Evolutionary conservation across 2,329 filamentous ascomycete genomes (phyloP).

Genomic region (Pleurostoma richardsiae): DNA sequence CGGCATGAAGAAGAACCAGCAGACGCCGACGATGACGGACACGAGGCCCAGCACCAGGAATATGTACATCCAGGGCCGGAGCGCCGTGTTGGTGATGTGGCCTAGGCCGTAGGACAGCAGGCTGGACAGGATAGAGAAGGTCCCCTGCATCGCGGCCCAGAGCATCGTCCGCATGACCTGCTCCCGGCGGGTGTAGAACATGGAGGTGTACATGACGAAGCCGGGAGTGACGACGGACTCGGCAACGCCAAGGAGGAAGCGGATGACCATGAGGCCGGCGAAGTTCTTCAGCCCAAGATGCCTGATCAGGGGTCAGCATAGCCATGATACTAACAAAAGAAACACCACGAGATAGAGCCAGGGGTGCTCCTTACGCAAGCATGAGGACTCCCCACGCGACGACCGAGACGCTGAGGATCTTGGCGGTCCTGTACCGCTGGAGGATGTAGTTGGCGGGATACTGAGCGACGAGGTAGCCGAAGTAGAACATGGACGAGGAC

Average conservation of each 20-base stretch:
- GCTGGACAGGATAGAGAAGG: slow-evolving; percentile 13
- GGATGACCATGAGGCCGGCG: slow-evolving; percentile 9
- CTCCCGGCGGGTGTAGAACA: slow-evolving; percentile 11
- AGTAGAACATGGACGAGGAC: slow-evolving; percentile 4
- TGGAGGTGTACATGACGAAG: slow-evolving; percentile 13
- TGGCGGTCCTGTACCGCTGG: slow-evolving; percentile 12
- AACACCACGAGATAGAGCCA: not conserved
- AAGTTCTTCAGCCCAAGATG: slow-evolving; percentile 21
- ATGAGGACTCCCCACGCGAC: slow-evolving; percentile 12
- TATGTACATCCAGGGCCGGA: slow-evolving; percentile 14
- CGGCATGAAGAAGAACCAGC: slow-evolving; percentile 12
- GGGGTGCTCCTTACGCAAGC: slow-evolving; percentile 10
- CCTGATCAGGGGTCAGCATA: slow-evolving; percentile 1
- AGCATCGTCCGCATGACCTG: slow-evolving; percentile 7
- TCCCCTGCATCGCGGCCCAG: slow-evolving; percentile 12
- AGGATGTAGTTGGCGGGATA: slow-evolving; percentile 7
- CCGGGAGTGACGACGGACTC: slow-evolving; percentile 12
- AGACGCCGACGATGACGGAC: slow-evolving; percentile 6
- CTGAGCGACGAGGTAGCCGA: not conserved
- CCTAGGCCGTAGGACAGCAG: slow-evolving; percentile 17
- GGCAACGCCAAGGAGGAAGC: slow-evolving; percentile 12
- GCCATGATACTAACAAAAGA: slow-evolving; percentile 18
- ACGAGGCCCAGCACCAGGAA: slow-evolving; percentile 12
- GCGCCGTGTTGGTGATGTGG: slow-evolving; percentile 15
- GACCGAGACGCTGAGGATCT: slow-evolving; percentile 10